Evolutionary conservation across 1,139 yeast species (phyloP), one percentile per base, ranked within the genome.

Genomic region (Magnusiomyces magnusii): DNA sequence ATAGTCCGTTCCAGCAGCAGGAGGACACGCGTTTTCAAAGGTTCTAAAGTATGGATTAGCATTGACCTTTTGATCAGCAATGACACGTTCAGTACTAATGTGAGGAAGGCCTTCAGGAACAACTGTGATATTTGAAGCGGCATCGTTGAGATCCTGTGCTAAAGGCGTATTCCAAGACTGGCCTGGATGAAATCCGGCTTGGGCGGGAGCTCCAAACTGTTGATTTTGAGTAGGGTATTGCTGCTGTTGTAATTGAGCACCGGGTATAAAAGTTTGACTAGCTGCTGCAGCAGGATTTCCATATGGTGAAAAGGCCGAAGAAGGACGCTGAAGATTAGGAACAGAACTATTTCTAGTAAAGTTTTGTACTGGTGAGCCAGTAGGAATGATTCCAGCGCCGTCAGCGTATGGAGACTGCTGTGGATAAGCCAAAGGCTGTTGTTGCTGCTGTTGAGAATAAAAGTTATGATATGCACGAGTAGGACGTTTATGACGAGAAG

Each of bases 21-120:
- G 97, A 34, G 98, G 96, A 39, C 82, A 80, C 2, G 87, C 84
- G 66, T 87, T 84, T 67, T 84, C 84, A 68, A 87, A 84, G 2
- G 96, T 87, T 58, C 79, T 76, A 69, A 87, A 90, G 2, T 81
- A 73, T 55, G 77, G 78, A 53, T 72, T 69, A 21, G 66, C 65
- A 17, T 69, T 70, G 71, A 71, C 69, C 74, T 82, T 62, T 71
- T 71, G 69, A 68, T 86, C 90, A 54, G 80, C 80, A 28, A 71
- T 72, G 67, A 77, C 76, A 62, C 96, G 78, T 61, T 82, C 80
- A 2, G 76, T 78, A 1, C 85, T 79, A 24, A 89, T 75, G 2
- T 86, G 78, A 31, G 83, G 78, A 62, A 78, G 64, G 60, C 72
- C 61, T 51, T 56, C 53, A 39, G 55, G 23, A 23, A 27, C 55